Evolutionary conservation across 1,284 basidiomycete species (phyloP), one percentile per base, ranked within the genome.

Genomic region (Sporisorium iseilematis-ciliati): DNA sequence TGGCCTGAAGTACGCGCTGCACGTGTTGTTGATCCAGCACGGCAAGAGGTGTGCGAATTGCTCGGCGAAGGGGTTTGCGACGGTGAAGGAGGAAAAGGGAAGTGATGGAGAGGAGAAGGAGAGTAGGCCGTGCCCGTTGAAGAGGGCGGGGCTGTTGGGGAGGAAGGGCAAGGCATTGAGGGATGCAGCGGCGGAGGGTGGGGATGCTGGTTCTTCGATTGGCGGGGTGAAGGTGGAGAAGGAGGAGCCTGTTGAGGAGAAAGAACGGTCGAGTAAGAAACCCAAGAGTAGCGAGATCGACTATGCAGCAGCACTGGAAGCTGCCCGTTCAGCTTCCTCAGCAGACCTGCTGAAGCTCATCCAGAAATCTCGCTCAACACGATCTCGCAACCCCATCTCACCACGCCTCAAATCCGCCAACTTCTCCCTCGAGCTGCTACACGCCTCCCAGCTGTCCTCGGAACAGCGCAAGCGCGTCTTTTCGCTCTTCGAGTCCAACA

Each of bases 1-100:
- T 4, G 87, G 89, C 41, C 86, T 92, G 23, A 92, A 92, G 82
- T 91, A 91, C 79, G 89, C 89, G 0, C 84, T 93, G 12, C 92
- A 93, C 79, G 89, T 91, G 6, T 86, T 92, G 59, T 88, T 93
- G 87, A 89, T 92, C 43, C 87, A 87, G 29, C 92, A 92, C 75
- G 92, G 84, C 0, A 77, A 84, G 53, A 74, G 73, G 18, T 86
- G 85, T 73, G 59, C 66, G 20, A 79, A 81, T 55, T 86, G 85
- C 63, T 66, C 77, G 14, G 85, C 85, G 2, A 82, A 75, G 31
- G 81, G 82, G 40, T 81, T 82, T 51, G 80, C 83, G 14, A 81
- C 84, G 25, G 81, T 82, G n/a, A 77, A 76, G 64, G 71, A 67
- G 74, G 83, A 76, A 55, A 60, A 49, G 25, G 48, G 16, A 4